These are phyloP conservation scores for Penicillium rolfsii DNA, from an alignment of 2,329 filamentous ascomycete species.

Conservation along the genomic window DNA sequence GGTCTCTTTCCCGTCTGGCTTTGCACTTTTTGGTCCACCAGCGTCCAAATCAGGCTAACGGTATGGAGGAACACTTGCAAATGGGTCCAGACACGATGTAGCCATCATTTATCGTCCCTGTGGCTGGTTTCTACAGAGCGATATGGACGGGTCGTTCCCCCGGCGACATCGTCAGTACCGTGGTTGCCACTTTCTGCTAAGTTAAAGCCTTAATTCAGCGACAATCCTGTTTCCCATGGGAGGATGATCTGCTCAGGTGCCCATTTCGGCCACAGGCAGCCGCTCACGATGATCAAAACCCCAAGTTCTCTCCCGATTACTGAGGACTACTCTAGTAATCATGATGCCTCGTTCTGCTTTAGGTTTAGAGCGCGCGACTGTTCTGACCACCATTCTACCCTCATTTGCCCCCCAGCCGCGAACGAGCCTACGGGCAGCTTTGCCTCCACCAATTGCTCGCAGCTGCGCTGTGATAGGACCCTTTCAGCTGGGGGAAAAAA, in stretches of 20 bases:
- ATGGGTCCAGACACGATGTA: constrained; percentile 4
- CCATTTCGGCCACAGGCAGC: constrained; percentile 4
- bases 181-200: constrained; percentile 5
- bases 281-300: background rate
- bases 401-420: constrained; percentile 5
- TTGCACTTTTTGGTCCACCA: background rate
- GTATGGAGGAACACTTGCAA: background rate
- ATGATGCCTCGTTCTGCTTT: constrained; percentile 3
- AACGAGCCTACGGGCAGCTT: constrained; percentile 7
- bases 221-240: constrained; percentile 7
- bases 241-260: constrained; percentile 9
- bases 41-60: constrained; percentile 1
- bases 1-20: background rate
- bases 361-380: background rate
- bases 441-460: constrained; percentile 1
- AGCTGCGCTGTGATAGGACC: background rate
- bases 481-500: background rate
- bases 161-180: constrained; percentile 3
- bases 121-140: background rate
- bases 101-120: constrained; percentile 9
- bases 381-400: background rate
- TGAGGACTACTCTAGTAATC: background rate
- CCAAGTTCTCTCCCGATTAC: background rate
- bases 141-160: constrained; percentile 2
- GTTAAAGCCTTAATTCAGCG: constrained; percentile 8